A percentile compares a stretch with the other conserved stretches of the same genome.
Conservation (phyloP, 2,329 filamentous ascomycete genomes). For the Cladophialophora exuberans region DNA sequence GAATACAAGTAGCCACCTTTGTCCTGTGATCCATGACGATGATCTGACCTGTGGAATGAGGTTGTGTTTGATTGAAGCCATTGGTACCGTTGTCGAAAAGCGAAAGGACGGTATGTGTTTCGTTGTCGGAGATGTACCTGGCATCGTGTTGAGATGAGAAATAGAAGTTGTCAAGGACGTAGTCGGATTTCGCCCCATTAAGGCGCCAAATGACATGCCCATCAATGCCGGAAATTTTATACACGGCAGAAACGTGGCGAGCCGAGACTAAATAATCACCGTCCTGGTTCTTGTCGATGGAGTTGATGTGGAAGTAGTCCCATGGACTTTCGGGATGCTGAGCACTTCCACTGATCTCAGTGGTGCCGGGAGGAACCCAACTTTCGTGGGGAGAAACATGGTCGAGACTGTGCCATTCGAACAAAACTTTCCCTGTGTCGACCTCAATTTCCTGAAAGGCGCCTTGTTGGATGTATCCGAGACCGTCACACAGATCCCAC, state of each 20-base stretch:
- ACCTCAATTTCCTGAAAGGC: conserved; percentile 59
- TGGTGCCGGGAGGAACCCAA: conserved; percentile 51
- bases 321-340: conserved; percentile 49
- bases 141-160: conserved; percentile 51
- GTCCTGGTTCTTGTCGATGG: conserved; percentile 45
- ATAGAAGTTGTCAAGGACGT: conserved; percentile 36
- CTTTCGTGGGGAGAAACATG: conserved; percentile 55
- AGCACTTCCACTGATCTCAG: conserved; percentile 53
- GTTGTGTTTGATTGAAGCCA: conserved; percentile 44
- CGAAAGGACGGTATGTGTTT: conserved; percentile 43
- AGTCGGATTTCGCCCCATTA: conserved; percentile 41
- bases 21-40: conserved; percentile 43
- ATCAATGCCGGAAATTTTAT: conserved; percentile 45
- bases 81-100: conserved; percentile 49
- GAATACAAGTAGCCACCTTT: conserved; percentile 41
- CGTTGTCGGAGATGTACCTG: conserved; percentile 43
- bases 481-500: conserved; percentile 44
- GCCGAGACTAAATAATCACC: conserved; percentile 49
- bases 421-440: conserved; percentile 57
- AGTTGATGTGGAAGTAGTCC: conserved; percentile 52
- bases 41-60: conserved; percentile 44
- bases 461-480: conserved; percentile 57
- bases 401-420: conserved; percentile 63
- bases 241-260: conserved; percentile 45
- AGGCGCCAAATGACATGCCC: conserved; percentile 45